These are phyloP conservation scores for Cytidiella melzeri DNA, from an alignment of 768 basidiomycete species.

Conservation along the genomic window DNA sequence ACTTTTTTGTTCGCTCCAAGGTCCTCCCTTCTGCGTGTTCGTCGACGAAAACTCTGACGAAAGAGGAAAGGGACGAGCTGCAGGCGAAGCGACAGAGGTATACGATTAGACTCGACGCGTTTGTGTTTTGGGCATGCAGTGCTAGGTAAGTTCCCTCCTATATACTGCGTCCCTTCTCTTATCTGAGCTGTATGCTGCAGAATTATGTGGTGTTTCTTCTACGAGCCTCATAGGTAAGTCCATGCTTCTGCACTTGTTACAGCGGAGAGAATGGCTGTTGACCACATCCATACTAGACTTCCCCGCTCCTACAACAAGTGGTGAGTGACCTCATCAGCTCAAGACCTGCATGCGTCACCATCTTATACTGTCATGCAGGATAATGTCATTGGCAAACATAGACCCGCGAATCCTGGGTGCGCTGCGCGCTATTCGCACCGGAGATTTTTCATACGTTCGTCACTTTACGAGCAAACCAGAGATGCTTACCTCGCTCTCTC, in stretches of 20 bases:
- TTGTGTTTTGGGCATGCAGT: conserved; percentile 74
- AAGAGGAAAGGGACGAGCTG: conserved; percentile 10
- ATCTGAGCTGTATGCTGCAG: conserved; percentile 29
- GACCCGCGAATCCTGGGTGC: conserved; percentile 52
- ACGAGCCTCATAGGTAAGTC: conserved; percentile 59
- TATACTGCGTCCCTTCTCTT: neutral
- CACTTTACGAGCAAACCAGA: conserved; percentile 34
- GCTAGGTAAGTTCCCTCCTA: conserved; percentile 46
- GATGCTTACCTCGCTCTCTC: conserved; percentile 41
- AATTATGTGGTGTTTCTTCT: conserved; percentile 89
- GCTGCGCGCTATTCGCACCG: conserved; percentile 47
- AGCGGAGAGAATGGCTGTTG: neutral
- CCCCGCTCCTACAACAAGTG: conserved; percentile 69
- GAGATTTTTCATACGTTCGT: conserved; percentile 54
- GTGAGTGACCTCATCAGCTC: conserved; percentile 19
- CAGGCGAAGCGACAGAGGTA: conserved; percentile 28
- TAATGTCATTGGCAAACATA: conserved; percentile 59
- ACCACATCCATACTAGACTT: conserved; percentile 31
- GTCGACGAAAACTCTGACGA: conserved; percentile 2
- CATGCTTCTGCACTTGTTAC: neutral
- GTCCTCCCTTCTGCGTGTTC: conserved; percentile 28
- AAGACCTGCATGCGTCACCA: too few relatives aligned
- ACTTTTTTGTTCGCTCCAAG: conserved; percentile 48
- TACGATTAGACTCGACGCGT: conserved; percentile 52
- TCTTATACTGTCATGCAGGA: conserved; percentile 43